Evolutionary conservation across 176 grass and related monocot species (phyloP), one percentile per base, ranked within the genome.

Genomic region (Musa schizocarpa): DNA sequence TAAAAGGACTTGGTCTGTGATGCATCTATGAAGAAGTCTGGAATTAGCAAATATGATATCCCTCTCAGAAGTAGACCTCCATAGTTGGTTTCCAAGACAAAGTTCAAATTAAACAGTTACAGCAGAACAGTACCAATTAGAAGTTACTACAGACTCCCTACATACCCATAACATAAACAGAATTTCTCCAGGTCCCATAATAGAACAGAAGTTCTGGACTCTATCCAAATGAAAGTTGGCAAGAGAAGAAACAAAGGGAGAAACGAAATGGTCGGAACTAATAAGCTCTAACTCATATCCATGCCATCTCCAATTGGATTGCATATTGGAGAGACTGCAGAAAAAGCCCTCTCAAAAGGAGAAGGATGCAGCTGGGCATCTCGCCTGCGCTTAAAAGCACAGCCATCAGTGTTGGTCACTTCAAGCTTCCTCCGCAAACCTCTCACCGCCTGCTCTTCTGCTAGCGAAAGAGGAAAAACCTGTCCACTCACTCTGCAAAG

Each of bases 391-490:
- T 99, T 99, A 78, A 91, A 92, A 71, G 84, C 87, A 64, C 90
- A 92, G 50, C 86, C 95, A 82, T 94, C 90, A 51, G 84, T 72
- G 73, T 79, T 89, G 76, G 90, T 88, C 52, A 79, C 78, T 76
- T 99, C 95, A 65, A 89, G 84, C 86, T 91, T 99, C 90, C 95
- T 94, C 81, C 90, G 86, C 78, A 99, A 82, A 57, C 95, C 95
- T 82, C 90, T 91, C 75, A 94, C 95, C 1, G 89, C 91, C 73
- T 94, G 90, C 69, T 83, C 78, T 76, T 99, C 95, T 50, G 81
- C 19, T 50, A 90, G 86, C n/a, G 95, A 94, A 63, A 99, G 90
- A 17, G 82, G 90, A 81, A 99, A 99, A 63, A 99, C 50, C 81
- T 87, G 90, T 53, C 90, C 88, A 73, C 95, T 99, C 69, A 94